Evolutionary conservation across 768 basidiomycete species (phyloP).

Genomic region (Boletellus ananas): DNA sequence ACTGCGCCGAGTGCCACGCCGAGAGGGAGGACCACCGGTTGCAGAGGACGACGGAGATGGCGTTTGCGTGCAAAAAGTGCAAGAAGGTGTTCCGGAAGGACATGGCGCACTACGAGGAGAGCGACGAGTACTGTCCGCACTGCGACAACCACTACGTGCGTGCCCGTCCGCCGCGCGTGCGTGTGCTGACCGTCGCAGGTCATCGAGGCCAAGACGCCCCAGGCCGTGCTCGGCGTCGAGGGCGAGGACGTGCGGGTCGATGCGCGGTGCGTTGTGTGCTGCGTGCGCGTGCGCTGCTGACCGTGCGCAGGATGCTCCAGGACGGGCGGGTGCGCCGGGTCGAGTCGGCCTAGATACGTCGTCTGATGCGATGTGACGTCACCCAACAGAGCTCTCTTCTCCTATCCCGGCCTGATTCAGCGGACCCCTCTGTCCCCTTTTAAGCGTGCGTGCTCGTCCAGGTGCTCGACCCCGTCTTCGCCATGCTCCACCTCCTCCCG

Average conservation of each 20-base stretch:
- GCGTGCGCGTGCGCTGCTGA: not conserved
- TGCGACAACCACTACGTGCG: constrained; percentile 98
- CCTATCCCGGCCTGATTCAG: constrained; percentile 18
- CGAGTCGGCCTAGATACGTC: not conserved
- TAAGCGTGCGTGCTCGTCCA: constrained; percentile 5
- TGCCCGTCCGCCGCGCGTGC: constrained; percentile 2
- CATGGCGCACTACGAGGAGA: constrained; percentile 88
- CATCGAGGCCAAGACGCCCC: constrained; percentile 87
- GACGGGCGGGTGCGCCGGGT: constrained; percentile 71
- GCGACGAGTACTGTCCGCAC: constrained; percentile 96
- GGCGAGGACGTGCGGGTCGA: constrained; percentile 90
- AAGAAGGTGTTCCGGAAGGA: constrained; percentile 97
- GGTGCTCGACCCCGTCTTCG: too few relatives aligned
- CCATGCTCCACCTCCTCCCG: constrained; percentile 1
- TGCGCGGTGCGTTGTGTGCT: constrained; percentile 56
- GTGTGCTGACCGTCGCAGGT: constrained; percentile 48
- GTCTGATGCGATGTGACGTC: constrained; percentile 14
- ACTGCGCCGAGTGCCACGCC: constrained; percentile 94
- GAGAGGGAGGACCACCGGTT: constrained; percentile 76
- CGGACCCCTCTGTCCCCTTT: constrained; percentile 16
- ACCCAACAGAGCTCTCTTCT: constrained; percentile 15
- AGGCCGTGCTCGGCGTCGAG: constrained; percentile 81
- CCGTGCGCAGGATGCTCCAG: constrained; percentile 68
- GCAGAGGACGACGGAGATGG: constrained; percentile 77
- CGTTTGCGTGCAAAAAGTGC: constrained; percentile 83